Percentiles rank a stretch among this genome's conserved stretches.
Evolutionary conservation across 2,329 filamentous ascomycete genomes (phyloP).

Genomic region (Aspergillus sojae): DNA sequence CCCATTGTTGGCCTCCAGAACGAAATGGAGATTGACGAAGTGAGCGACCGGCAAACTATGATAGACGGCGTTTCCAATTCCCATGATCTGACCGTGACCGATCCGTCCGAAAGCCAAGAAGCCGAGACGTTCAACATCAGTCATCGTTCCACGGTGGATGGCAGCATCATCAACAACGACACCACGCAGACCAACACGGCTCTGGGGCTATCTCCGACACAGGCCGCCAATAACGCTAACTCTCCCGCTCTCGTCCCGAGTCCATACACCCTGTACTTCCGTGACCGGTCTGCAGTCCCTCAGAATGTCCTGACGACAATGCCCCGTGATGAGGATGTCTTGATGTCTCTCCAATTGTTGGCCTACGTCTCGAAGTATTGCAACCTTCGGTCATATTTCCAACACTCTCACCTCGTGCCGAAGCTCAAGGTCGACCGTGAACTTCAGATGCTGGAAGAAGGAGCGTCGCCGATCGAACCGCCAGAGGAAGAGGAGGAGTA

Average conservation of each 20-base stretch:
- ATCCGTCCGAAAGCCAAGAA: conserved; percentile 82
- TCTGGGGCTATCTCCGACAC: conserved; percentile 73
- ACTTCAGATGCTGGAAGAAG: conserved; percentile 75
- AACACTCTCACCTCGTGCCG: conserved; percentile 90
- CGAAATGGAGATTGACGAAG: conserved; percentile 82
- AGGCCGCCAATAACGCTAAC: conserved; percentile 62
- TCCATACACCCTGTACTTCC: conserved; percentile 76
- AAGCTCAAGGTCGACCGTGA: conserved; percentile 88
- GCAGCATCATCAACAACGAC: conserved; percentile 75
- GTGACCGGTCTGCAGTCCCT: conserved; percentile 70
- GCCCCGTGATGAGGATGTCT: conserved; percentile 94
- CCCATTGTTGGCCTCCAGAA: conserved; percentile 79
- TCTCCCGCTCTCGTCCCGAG: conserved; percentile 73
- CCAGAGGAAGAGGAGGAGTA: conserved; percentile 79
- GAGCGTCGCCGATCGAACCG: conserved; percentile 46
- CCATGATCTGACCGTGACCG: conserved; percentile 74
- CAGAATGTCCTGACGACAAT: conserved; percentile 82
- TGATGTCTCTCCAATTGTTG: conserved; percentile 95
- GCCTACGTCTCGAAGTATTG: conserved; percentile 99
- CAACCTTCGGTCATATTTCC: conserved; percentile 92
- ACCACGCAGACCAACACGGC: conserved; percentile 67
- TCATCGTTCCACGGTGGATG: conserved; percentile 80
- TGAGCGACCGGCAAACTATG: conserved; percentile 79
- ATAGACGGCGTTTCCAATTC: conserved; percentile 70
- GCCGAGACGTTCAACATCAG: conserved; percentile 92